These are phyloP conservation scores for Lentinula sp. DNA, from an alignment of 768 basidiomycete genomes.

Conservation along the genomic window DNA sequence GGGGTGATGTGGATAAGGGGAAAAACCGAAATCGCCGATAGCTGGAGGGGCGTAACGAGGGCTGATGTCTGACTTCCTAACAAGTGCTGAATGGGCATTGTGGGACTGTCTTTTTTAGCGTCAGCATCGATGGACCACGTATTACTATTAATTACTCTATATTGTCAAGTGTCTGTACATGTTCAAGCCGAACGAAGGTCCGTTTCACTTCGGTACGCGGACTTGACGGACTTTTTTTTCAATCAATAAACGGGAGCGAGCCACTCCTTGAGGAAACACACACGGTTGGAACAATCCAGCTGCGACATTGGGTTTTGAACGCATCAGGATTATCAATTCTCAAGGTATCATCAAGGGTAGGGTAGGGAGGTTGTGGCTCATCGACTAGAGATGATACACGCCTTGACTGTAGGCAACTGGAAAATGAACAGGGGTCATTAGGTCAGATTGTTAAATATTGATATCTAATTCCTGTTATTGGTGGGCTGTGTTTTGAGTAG, in stretches of 20 bases:
- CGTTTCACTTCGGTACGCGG: no score
- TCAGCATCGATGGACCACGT: no score
- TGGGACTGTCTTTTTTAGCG: no score
- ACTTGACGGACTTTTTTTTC: no score
- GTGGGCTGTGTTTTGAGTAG: not conserved
- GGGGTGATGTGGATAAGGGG: conserved; percentile 27
- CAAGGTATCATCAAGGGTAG: conserved; percentile 14
- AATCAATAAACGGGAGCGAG: no score
- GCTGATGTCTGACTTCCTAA: no score
- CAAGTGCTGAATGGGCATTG: no score
- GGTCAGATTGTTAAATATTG: not conserved
- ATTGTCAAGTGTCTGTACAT: no score
- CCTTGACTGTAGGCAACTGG: no score
- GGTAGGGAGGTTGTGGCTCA: conserved; percentile 14
- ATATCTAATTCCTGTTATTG: not conserved
- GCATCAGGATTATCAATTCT: conserved; percentile 14
- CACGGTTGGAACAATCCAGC: conserved; percentile 11
- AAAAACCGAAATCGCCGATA: conserved; percentile 49
- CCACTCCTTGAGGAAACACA: not conserved
- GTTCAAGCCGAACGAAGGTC: no score
- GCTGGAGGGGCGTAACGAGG: not conserved
- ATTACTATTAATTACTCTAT: no score
- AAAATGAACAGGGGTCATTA: no score
- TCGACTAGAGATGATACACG: conserved; percentile 13
- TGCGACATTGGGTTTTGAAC: conserved; percentile 15